These are phyloP conservation scores for Grammothele lineata DNA, from an alignment of 768 basidiomycete species.

Conservation along the genomic window DNA sequence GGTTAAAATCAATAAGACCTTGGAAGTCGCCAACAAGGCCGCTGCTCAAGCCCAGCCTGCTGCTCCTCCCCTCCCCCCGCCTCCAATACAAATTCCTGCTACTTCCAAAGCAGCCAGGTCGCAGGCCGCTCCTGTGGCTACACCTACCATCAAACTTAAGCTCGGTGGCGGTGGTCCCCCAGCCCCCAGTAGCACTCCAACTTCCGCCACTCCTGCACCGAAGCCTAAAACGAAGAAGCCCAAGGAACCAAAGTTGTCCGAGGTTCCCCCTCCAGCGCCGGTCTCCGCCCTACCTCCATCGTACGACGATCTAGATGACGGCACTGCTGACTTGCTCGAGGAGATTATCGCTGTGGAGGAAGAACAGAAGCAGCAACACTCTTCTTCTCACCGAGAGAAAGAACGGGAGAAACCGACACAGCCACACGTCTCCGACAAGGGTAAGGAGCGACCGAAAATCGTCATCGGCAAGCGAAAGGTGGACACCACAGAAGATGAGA, in stretches of 20 bases:
- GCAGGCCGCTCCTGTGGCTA: constrained; percentile 25
- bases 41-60: constrained; percentile 28
- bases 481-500: constrained; percentile 49
- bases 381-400: constrained; percentile 16
- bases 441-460: constrained; percentile 35
- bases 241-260: constrained; percentile 27
- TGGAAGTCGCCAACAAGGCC: constrained; percentile 56
- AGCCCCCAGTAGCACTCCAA: constrained; percentile 10
- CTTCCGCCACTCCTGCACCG: constrained; percentile 18
- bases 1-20: constrained; percentile 80
- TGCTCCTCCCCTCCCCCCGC: constrained; percentile 11
- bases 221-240: constrained; percentile 22
- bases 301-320: constrained; percentile 52
- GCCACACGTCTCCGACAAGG: constrained; percentile 11
- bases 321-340: constrained; percentile 75
- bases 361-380: background rate
- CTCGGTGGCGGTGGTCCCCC: constrained; percentile 30
- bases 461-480: constrained; percentile 55
- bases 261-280: constrained; percentile 25
- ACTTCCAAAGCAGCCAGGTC: constrained; percentile 6
- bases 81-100: constrained; percentile 14
- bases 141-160: constrained; percentile 66
- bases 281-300: constrained; percentile 46
- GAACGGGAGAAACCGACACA: constrained; percentile 17
- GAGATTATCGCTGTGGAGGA: constrained; percentile 76